Evolutionary conservation across 2,329 filamentous ascomycete genomes (phyloP), one percentile per base, ranked within the genome.

Genomic region (Malbranchea cinnamomea): DNA sequence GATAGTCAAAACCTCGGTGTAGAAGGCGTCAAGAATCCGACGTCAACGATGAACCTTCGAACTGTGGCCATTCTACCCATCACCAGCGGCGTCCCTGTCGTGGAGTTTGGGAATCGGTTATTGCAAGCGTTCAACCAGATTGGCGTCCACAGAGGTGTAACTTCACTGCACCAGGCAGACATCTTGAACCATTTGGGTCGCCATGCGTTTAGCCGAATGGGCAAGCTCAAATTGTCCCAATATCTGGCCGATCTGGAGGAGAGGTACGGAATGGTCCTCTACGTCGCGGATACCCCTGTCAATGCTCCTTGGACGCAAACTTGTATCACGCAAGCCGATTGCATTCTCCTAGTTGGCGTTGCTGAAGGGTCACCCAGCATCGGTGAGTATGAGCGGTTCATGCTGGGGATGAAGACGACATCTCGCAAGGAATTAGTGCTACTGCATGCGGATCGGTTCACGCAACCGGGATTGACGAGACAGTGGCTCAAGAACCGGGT

Each of bases 251-350:
- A 98, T 46, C 64, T 98, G 7, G 89, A 98, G 55, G 89, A 98
- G 56, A 93, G 93, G 51, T 95, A 92, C 45, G 84, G 87, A 1
- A 72, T 98, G 43, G 84, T 98, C 2, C 65, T 98, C 5, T 98
- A 98, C 48, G 77, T 98, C 34, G 89, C 87, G 30, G 89, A 98
- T 53, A 98, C 91, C 4, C 93, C 76, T 37, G 89, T 95, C 44
- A 95, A 93, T 45, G 83, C 91, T 2, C 85, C 87, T 0, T 98
- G 89, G 89, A 98, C 91, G 1, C 84, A 94, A 47, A 95, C 89
- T 0, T 98, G 91, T 51, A 94, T 98, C 40, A 78, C 79, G 10
- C 89, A 98, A 54, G 89, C 89, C 2, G 89, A 98, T 54, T 94
- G 85, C 42, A 94, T 98, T 39, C 65, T 98, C 5, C 65, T 98